Base-by-base conservation (phyloP, 306 rosid species). In the Mimosa bimucronata region DNA sequence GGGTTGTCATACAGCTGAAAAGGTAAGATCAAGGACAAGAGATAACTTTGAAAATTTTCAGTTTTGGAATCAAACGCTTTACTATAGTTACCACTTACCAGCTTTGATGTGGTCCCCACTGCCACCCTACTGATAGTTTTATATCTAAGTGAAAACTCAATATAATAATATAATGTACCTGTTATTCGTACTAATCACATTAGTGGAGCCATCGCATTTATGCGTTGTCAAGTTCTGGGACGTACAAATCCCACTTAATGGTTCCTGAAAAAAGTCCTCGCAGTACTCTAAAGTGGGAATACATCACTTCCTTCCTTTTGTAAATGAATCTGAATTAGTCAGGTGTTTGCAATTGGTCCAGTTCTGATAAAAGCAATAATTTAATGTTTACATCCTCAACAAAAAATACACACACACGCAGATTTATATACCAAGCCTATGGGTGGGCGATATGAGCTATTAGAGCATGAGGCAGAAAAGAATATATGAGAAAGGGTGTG, bases 201-300 rank as follows among this genome's bases (percentile, higher is more conserved):
- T 76, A 82, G 91, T 88, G 92, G 97, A 80, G 31, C 16, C 2
- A 58, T 73, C 87, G 78, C 82, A 77, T 66, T 81, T 75, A 76
- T 65, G 81, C 86, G 81, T 86, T 88, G 66, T 86, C 82, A 78
- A 78, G 83, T 82, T 87, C 66, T 68, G 81, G 73, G 68, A 80
- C 77, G 77, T 77, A 83, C 81, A 81, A 77, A 83, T 62, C 76
- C 79, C 83, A 79, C 85, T 85, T 29, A 84, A 75, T 53, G 55
- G 72, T 77, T 77, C 89, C 87, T 84, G 6, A 70, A 84, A 89
- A 79, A 72, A 82, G 73, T 66, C 73, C 66, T 78, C 25, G 70
- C 66, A 53, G 30, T 40, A 66, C 72, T 55, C 76, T 57, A 37
- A 77, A 71, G 76, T 66, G 85, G 82, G 77, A 79, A 66, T 69